A percentile compares a stretch with the other conserved stretches of the same genome.
Conservation (phyloP, 148 eudicot genomes). For the Hydrangea macrophylla region DNA sequence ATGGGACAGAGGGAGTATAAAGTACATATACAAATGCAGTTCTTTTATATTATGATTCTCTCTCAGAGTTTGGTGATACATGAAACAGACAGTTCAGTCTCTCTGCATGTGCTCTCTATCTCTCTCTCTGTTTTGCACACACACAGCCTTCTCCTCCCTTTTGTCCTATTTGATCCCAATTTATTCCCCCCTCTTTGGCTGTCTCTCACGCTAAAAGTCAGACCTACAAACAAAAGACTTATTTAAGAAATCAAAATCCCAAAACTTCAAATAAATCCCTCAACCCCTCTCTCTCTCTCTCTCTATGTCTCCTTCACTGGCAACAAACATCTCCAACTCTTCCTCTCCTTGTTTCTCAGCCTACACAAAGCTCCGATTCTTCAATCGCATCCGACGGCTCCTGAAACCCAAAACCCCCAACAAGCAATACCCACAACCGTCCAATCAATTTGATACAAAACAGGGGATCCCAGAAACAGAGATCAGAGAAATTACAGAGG, state of each 20-base stretch:
- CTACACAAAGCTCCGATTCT: constrained; percentile 31
- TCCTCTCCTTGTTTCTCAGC: constrained; percentile 23
- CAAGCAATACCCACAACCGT: constrained; percentile 14
- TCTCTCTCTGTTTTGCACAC: constrained; percentile 24
- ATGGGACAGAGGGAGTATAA: no score
- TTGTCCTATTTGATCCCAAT: background rate
- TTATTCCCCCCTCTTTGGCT: no score
- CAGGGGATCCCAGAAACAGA: background rate
- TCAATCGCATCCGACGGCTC: constrained; percentile 45
- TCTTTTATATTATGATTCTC: no score
- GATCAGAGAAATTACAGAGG: constrained; percentile 5
- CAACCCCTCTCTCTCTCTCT: background rate
- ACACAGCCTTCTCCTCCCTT: constrained; percentile 23
- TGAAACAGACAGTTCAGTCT: background rate
- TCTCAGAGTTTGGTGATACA: background rate
- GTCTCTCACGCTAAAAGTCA: constrained; percentile 20
- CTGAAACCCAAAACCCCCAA: constrained; percentile 24
- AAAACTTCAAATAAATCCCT: no score
- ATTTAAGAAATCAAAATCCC: background rate
- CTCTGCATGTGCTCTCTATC: constrained; percentile 31
- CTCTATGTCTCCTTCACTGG: constrained; percentile 4
- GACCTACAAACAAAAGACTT: background rate
- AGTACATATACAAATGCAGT: no score
- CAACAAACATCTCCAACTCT: constrained; percentile 29
- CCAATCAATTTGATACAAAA: constrained; percentile 13